Percentiles rank a stretch among this genome's conserved stretches.
phyloP scores from a whole-genome alignment of 169 alveolate genomes.

The Plasmodium gaboni region DNA sequence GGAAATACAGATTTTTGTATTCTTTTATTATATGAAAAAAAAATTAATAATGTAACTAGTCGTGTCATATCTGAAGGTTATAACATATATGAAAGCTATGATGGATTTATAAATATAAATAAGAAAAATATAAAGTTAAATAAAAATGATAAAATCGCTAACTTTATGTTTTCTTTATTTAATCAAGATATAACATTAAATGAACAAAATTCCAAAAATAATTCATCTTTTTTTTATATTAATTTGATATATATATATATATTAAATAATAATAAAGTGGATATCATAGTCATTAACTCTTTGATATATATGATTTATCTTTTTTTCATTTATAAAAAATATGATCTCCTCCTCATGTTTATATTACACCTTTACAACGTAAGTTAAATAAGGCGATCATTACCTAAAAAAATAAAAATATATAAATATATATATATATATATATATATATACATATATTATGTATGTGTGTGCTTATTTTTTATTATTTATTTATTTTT shows the following conservation, averaged over 20 bases:
- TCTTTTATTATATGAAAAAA: conserved; percentile 6
- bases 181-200: neutral
- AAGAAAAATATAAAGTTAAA: conserved; percentile 23
- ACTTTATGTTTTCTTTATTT: conserved; percentile 2
- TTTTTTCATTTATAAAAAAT: conserved; percentile 25
- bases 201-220: neutral
- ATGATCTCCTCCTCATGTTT: conserved; percentile 29
- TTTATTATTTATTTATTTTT: no score
- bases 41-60: conserved; percentile 4
- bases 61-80: neutral
- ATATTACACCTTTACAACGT: conserved; percentile 41
- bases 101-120: conserved; percentile 12
- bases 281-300: conserved; percentile 43
- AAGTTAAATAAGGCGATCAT: neutral
- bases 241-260: conserved; percentile 32
- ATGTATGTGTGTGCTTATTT: neutral
- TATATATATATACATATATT: neutral
- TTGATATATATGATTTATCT: conserved; percentile 32
- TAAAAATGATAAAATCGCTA: conserved; percentile 29
- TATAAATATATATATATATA: neutral
- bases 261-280: conserved; percentile 14
- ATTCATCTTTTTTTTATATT: neutral
- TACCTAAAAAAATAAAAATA: neutral
- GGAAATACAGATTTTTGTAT: conserved; percentile 1
- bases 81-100: conserved; percentile 6